Conservation (phyloP, 2,329 filamentous ascomycete species). For the Penicillium sp. region DNA sequence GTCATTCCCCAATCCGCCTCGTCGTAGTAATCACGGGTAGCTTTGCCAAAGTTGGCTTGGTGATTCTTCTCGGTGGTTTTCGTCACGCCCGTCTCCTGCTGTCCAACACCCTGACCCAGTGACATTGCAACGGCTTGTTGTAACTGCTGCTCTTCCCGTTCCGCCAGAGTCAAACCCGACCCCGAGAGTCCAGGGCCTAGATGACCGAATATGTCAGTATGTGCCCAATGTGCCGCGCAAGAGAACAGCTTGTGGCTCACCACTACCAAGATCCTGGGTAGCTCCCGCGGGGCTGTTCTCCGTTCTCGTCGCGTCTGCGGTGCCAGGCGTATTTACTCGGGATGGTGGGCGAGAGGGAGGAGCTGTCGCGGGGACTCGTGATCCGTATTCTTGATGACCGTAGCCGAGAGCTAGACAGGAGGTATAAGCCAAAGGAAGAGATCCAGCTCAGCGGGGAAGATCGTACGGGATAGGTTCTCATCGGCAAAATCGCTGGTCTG, state of each 20-base stretch:
- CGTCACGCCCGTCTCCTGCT: slow-evolving; percentile 53
- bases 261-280: slow-evolving; percentile 27
- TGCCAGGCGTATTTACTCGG: slow-evolving; percentile 32
- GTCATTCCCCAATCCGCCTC: slow-evolving; percentile 52
- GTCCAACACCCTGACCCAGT: slow-evolving; percentile 36
- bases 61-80: slow-evolving; percentile 18
- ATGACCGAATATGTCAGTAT: slow-evolving; percentile 14
- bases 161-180: slow-evolving; percentile 34
- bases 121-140: slow-evolving; percentile 45
- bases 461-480: slow-evolving; percentile 25
- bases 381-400: slow-evolving; percentile 33
- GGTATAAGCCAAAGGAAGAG: slow-evolving; percentile 1
- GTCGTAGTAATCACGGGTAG: slow-evolving; percentile 51
- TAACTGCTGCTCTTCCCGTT: slow-evolving; percentile 41
- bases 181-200: slow-evolving; percentile 16
- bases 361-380: slow-evolving; percentile 30
- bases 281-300: slow-evolving; percentile 23
- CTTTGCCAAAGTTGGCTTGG: slow-evolving; percentile 48
- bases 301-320: slow-evolving; percentile 14
- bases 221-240: background rate
- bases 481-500: slow-evolving; percentile 20
- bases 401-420: slow-evolving; percentile 31
- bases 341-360: slow-evolving; percentile 46
- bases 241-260: slow-evolving; percentile 3
- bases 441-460: background rate